These are phyloP conservation scores for Exserohilum rostratum DNA, from an alignment of 2,329 filamentous ascomycete genomes.

Conservation along the genomic window DNA sequence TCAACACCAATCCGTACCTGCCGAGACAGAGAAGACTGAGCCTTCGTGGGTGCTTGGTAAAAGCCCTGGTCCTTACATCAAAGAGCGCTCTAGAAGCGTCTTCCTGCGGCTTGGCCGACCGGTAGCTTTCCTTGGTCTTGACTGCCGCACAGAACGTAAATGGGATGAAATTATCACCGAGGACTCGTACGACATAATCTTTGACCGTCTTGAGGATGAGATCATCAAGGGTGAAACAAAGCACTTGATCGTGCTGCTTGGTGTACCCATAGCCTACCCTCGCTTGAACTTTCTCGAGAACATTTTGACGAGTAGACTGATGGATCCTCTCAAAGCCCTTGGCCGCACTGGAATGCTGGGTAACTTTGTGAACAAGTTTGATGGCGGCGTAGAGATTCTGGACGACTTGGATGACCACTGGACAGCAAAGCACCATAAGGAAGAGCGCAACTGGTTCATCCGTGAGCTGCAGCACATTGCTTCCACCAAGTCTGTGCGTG, in stretches of 20 bases:
- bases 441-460: slow-evolving; percentile 83
- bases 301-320: slow-evolving; percentile 77
- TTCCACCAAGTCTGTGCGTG: slow-evolving; percentile 85
- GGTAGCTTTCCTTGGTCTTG: slow-evolving; percentile 82
- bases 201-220: slow-evolving; percentile 82
- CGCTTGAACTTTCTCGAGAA: slow-evolving; percentile 65
- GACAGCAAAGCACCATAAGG: slow-evolving; percentile 94
- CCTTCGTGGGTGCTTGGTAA: slow-evolving; percentile 89
- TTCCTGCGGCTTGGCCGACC: slow-evolving; percentile 83
- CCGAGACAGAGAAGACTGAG: slow-evolving; percentile 82
- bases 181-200: slow-evolving; percentile 83
- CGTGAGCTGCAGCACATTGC: slow-evolving; percentile 93
- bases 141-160: slow-evolving; percentile 89
- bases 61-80: slow-evolving; percentile 85
- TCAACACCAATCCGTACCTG: slow-evolving; percentile 86
- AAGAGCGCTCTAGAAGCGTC: slow-evolving; percentile 80
- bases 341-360: slow-evolving; percentile 82
- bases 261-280: slow-evolving; percentile 65
- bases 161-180: slow-evolving; percentile 80
- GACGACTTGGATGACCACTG: slow-evolving; percentile 96
- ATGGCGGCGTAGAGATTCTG: slow-evolving; percentile 87
- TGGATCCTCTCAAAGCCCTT: slow-evolving; percentile 88
- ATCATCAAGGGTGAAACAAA: slow-evolving; percentile 84
- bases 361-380: slow-evolving; percentile 82
- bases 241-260: slow-evolving; percentile 85